Evolutionary conservation across 495 filamentous ascomycete species (phyloP).

Genomic region (Viridothelium virens): DNA sequence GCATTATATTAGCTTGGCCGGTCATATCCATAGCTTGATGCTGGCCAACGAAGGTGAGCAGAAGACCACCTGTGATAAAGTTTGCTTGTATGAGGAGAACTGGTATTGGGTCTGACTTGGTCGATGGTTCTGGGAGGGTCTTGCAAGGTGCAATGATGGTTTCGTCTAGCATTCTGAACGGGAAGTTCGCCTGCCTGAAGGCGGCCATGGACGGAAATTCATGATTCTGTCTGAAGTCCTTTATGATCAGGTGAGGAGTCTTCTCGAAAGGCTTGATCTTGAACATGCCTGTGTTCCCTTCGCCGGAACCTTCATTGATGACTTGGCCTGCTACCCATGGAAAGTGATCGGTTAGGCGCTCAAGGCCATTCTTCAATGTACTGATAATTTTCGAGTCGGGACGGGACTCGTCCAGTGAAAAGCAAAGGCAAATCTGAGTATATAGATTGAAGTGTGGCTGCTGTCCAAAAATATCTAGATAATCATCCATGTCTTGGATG

Average conservation of each 20-base stretch:
- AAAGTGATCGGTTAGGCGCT: constrained; percentile 36
- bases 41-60: constrained; percentile 43
- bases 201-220: constrained; percentile 38
- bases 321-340: constrained; percentile 51
- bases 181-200: constrained; percentile 39
- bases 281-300: constrained; percentile 37
- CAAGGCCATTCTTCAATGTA: constrained; percentile 36
- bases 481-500: constrained; percentile 10
- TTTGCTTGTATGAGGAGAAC: constrained; percentile 48
- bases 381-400: constrained; percentile 29
- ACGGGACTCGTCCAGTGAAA: constrained; percentile 28
- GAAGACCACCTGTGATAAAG: constrained; percentile 44
- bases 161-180: constrained; percentile 50
- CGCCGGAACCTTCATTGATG: constrained; percentile 36
- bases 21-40: constrained; percentile 49
- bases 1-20: constrained; percentile 46
- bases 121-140: constrained; percentile 33
- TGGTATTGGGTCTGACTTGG: constrained; percentile 27
- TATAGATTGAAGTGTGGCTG: constrained; percentile 34
- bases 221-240: constrained; percentile 36
- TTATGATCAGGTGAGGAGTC: constrained; percentile 38
- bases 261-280: constrained; percentile 35
- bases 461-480: constrained; percentile 32
- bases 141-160: constrained; percentile 40
- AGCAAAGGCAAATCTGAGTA: constrained; percentile 43